phyloP scores from a whole-genome alignment of 306 rosid species.

The Cucurbita moschata region DNA sequence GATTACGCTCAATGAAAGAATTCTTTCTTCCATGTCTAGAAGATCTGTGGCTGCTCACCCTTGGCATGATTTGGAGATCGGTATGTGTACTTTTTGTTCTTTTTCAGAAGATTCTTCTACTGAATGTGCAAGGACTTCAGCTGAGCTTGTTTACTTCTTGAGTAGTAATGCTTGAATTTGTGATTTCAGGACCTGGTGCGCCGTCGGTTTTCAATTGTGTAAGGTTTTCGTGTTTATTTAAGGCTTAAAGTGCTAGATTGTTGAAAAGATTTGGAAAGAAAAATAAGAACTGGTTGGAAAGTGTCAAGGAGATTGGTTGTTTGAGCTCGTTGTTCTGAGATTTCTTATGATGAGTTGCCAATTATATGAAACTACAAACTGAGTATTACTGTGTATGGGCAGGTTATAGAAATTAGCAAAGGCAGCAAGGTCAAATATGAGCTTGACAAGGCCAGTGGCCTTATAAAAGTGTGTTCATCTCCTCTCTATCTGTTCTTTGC shows the following conservation, averaged over 20 bases:
- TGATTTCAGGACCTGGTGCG: slow-evolving; percentile 87
- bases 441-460: slow-evolving; percentile 84
- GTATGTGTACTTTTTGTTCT: slow-evolving; percentile 14
- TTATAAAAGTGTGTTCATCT: slow-evolving; percentile 52
- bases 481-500: not conserved
- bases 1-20: slow-evolving; percentile 68
- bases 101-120: not conserved
- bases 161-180: not conserved
- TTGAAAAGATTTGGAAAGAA: not conserved
- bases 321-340: not conserved
- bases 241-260: not conserved
- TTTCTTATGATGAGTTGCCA: not conserved
- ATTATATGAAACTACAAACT: not conserved
- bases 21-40: slow-evolving; percentile 65
- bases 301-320: not conserved
- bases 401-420: slow-evolving; percentile 90
- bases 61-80: slow-evolving; percentile 96
- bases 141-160: not conserved
- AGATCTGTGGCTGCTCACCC: slow-evolving; percentile 96
- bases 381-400: slow-evolving; percentile 7
- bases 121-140: not conserved
- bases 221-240: slow-evolving; percentile 17
- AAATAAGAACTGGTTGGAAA: not conserved
- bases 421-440: slow-evolving; percentile 96
- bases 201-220: slow-evolving; percentile 85